phyloP scores from a whole-genome alignment of 345 rosid genomes.

The Crucihimalaya himalaica region DNA sequence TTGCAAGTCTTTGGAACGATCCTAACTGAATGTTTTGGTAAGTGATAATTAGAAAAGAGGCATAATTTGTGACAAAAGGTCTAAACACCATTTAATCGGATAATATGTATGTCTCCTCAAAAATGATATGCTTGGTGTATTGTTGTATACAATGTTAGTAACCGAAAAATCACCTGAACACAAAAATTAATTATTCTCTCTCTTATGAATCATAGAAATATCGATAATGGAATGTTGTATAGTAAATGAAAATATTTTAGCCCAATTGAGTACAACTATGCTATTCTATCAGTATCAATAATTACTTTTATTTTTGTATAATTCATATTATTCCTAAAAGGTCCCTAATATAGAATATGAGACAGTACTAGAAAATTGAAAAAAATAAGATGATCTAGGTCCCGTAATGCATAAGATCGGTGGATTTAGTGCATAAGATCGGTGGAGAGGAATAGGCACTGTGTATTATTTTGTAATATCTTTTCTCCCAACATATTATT shows the following conservation, averaged over 20 bases:
- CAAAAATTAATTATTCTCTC: no score
- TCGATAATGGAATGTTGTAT: background rate
- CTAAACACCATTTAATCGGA: no score
- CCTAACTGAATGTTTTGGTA: no score
- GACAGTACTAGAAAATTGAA: background rate
- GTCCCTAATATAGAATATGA: background rate
- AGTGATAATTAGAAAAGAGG: no score
- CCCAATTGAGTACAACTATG: no score
- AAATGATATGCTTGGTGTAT: no score
- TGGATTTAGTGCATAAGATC: slow-evolving; percentile 11
- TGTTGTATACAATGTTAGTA: no score
- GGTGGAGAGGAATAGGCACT: slow-evolving; percentile 10
- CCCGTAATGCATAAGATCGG: slow-evolving; percentile 9
- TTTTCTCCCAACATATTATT: background rate
- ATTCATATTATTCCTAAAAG: background rate
- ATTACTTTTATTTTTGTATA: background rate
- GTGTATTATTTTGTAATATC: background rate
- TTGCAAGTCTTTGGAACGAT: no score
- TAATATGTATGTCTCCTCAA: no score
- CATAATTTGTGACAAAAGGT: no score
- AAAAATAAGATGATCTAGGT: background rate
- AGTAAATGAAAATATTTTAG: background rate
- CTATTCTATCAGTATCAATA: background rate
- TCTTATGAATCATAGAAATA: background rate
- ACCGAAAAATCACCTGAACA: no score